Evolutionary conservation across 129 eudicot genomes (phyloP).

Genomic region (Lonicera japonica): DNA sequence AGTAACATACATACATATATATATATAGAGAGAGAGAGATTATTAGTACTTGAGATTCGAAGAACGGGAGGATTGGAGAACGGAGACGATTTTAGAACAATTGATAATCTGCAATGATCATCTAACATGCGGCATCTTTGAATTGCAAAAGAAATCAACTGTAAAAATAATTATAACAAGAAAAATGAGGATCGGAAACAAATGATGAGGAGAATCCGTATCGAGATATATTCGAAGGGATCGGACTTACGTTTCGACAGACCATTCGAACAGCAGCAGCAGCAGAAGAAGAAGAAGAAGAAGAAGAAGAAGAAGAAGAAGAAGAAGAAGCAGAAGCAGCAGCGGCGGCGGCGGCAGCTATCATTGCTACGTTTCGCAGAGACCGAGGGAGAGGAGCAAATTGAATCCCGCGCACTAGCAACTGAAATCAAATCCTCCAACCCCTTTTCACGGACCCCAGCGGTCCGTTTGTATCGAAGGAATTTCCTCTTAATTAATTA

Average conservation of each 20-base stretch:
- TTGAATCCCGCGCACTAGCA: too few relatives aligned
- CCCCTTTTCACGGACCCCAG: too few relatives aligned
- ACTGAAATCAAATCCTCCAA: too few relatives aligned
- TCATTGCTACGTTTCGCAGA: constrained; percentile 18
- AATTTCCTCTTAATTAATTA: too few relatives aligned
- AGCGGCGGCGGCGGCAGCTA: too few relatives aligned
- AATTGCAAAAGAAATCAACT: constrained; percentile 67
- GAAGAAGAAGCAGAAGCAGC: too few relatives aligned
- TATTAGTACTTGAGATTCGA: constrained; percentile 50
- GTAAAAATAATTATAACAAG: not conserved
- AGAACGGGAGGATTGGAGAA: constrained; percentile 30
- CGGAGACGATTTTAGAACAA: constrained; percentile 36
- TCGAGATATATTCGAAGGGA: not conserved
- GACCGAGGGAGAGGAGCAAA: not conserved
- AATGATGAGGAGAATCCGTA: not conserved
- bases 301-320: too few relatives aligned
- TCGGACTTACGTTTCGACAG: constrained; percentile 33
- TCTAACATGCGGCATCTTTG: constrained; percentile 70
- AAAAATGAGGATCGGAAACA: not conserved
- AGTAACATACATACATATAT: not conserved
- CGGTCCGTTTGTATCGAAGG: too few relatives aligned
- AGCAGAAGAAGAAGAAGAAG: too few relatives aligned
- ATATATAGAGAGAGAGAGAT: constrained; percentile 8
- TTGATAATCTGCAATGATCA: constrained; percentile 71
- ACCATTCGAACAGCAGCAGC: constrained; percentile 42